Base-by-base conservation (phyloP, 306 rosid genomes). In the Luffa aegyptiaca region DNA sequence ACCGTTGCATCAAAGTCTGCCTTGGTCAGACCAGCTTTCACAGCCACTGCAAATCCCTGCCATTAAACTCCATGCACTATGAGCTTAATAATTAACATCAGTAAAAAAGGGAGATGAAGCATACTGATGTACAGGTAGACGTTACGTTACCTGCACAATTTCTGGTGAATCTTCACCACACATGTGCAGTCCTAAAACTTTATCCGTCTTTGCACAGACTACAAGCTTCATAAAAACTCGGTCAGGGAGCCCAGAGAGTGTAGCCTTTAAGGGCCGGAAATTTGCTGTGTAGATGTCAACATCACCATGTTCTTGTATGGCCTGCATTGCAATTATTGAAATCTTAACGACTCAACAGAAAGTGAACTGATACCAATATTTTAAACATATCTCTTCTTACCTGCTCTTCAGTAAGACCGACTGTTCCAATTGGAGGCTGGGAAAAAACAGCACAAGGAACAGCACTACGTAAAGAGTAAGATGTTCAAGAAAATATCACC, bases 111-210 rank as follows among this genome's bases (percentile, higher is more conserved):
- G 49, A 79, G 39, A 80, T 49, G 76, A 31, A 69, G 44, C 39
- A 63, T 77, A 69, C 59, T 42, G 77, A 7, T 48, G 45, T 31
- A 88, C 39, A 26, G 63, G 72, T 39, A 18, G 31, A 17, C 10
- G 3, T 20, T 79, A 3, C 83, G 80, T 77, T 79, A 95, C 99
- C 99, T 96, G 99, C 78, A 85, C 86, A 79, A 90, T 91, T 89
- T 96, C 99, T 31, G 99, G 81, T 53, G 98, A 86, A 89, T 96
- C 99, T 8, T 93, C 97, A 78, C 99, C 99, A 62, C 99, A 96
- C 98, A 93, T 85, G 81, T 91, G 97, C 85, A 93, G 75, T 63
- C 98, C 98, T 81, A 96, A 41, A 83, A 96, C 90, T 80, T 86
- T 75, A 83, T 87, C 85, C 51, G 99, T 93, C 84, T 89, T 85